These are phyloP conservation scores for Xylaria bambusicola DNA, from an alignment of 495 filamentous ascomycete genomes.

Conservation along the genomic window DNA sequence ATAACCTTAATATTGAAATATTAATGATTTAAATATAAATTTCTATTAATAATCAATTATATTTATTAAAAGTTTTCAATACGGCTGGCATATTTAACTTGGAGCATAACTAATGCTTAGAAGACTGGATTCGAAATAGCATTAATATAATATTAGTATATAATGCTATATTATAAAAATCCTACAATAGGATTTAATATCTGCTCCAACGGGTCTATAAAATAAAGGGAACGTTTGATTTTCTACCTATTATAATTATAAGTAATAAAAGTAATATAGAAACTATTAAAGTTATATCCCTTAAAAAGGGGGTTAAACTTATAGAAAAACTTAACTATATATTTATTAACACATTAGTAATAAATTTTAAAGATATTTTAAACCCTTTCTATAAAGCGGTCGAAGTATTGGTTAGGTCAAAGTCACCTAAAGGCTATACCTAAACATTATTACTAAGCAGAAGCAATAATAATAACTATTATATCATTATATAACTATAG, in stretches of 20 bases:
- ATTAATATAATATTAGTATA: background rate
- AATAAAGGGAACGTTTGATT: background rate
- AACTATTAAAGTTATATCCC: background rate
- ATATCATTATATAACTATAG: background rate
- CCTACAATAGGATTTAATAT: background rate
- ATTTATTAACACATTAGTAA: background rate
- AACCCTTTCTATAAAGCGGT: background rate
- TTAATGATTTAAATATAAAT: background rate
- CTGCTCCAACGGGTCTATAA: background rate
- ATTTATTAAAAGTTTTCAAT: background rate
- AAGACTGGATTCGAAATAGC: background rate
- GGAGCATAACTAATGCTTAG: background rate
- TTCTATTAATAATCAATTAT: background rate
- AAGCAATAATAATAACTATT: background rate
- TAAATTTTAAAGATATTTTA: background rate
- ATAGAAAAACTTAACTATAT: background rate
- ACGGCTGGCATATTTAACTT: background rate
- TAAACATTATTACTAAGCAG: too few relatives aligned
- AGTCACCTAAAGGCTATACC: too few relatives aligned
- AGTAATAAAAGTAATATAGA: background rate
- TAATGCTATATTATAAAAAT: background rate
- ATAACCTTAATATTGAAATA: too few relatives aligned
- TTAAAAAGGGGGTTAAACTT: background rate
- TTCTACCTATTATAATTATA: background rate
- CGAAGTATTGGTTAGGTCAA: background rate